Base-by-base conservation (phyloP, 768 basidiomycete species). In the Xerocomellus amylosporus region DNA sequence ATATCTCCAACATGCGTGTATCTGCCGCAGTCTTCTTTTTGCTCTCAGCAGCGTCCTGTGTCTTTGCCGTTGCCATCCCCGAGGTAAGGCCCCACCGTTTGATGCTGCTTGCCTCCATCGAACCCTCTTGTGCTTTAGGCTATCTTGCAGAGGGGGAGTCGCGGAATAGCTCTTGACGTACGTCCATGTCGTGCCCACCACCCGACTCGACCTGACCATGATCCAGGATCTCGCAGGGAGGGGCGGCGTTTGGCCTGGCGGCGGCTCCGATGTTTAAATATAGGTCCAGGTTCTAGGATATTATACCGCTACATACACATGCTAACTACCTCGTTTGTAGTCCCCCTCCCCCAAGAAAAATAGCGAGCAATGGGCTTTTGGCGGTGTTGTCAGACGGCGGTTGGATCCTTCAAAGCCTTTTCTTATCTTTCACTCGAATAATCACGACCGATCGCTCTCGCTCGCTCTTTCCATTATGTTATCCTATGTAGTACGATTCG, bases 1-100 rank as follows among this genome's bases (percentile, higher is more conserved):
- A 20, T 24, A 8, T 17, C 17, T 20, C 19, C 26, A 33, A 20
- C 44, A 67, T 67, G 66, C 66, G 64, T 42, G 8, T 61, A 4
- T 51, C 48, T 3, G 1, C 45, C 36, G 34, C 56, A 15, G 4
- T 58, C 44, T 5, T 58, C 17, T 28, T 52, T 9, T 2, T 63
- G 42, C 58, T 67, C 55, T 58, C 66, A 0, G 49, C 56, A 5
- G 44, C 45, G 0, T 58, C 56, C 0, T 54, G 46, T 31, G 49
- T 37, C n/a, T 30, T 63, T 15, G 54, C 61, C n/a, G 48, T 30
- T 5, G 49, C 53, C 28, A 30, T 67, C n/a, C 59, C 38, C 17
- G 45, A 62, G 36, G 64, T 55, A 51, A 37, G 57, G 53, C 31
- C 1, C 9, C 14, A 12, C 4, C 42, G 1, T 26, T 24, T 12